Evolutionary conservation across 805 yeast genomes (phyloP), one percentile per base, ranked within the genome.

Genomic region (Grigorovia humatica): DNA sequence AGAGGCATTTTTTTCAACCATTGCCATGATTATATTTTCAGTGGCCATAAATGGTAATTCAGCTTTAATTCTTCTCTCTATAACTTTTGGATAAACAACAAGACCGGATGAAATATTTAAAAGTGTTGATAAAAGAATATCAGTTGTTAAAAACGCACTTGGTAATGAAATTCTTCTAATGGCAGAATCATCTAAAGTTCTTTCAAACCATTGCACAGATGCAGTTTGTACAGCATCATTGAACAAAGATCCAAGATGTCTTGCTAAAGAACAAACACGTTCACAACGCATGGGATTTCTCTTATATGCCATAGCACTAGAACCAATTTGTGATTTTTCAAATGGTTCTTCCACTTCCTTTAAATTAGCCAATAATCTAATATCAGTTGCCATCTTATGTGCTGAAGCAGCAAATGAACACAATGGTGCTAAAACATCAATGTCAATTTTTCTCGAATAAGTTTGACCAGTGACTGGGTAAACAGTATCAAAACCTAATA

Each of bases 1-100:
- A 35, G 95, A 89, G 35, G 87, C 98, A 62, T 98, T 98, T 69
- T 85, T 84, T 73, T 89, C 95, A 53, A 93, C 99, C 97, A 93
- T 93, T 50, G 99, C 99, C 99, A 93, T 93, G 70, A 93, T 93
- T 70, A 93, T 80, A 74, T 93, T 93, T 75, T 93, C 99, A 53
- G 99, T 93, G 59, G 99, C 99, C 99, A 93, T 93, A 79, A 93
- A 93, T 61, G 99, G 99, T 66, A 93, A 78, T 73, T 93, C 99
- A 49, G 96, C 79, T 68, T 67, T 81, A 72, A 93, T 93, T 74
- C 98, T 85, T 76, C 97, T 84, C 76, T 86, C 96, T 65, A 93
- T 93, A 62, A 93, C 99, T 80, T 93, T 91, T 61, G 99, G 99
- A 74, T 93, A 93, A 47, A 93, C 99, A 51, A 93, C 99, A 57